Evolutionary conservation across 78 protist species (phyloP).

Genomic region (Chrysochromulina tobinii): DNA sequence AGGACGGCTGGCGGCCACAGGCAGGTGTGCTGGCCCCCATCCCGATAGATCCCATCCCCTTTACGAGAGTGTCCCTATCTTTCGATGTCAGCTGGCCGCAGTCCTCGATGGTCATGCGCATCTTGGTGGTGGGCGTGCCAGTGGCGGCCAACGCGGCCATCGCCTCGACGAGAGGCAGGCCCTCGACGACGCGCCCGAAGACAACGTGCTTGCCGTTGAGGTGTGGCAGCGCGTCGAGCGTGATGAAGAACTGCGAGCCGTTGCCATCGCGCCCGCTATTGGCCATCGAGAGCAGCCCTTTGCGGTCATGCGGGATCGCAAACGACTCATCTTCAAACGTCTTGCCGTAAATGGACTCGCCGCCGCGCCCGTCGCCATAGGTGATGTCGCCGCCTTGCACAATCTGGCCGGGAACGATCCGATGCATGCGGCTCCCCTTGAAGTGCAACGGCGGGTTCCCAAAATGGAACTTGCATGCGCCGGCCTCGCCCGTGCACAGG

Average conservation of each 20-base stretch:
- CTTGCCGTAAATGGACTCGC: slow-evolving; percentile 57
- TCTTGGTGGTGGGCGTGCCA: neutral
- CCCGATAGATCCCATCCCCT: too few relatives aligned
- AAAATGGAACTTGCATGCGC: neutral
- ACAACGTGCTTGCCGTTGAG: slow-evolving; percentile 77
- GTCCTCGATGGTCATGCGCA: neutral
- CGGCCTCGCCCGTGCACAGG: slow-evolving; percentile 68
- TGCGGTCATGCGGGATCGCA: neutral
- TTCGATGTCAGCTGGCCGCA: neutral
- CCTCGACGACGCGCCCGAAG: slow-evolving; percentile 55
- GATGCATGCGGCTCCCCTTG: slow-evolving; percentile 47
- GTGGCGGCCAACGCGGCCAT: neutral
- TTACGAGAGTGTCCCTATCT: too few relatives aligned
- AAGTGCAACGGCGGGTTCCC: slow-evolving; percentile 13
- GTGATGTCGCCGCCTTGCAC: slow-evolving; percentile 72
- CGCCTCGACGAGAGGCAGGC: slow-evolving; percentile 33
- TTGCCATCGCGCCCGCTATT: slow-evolving; percentile 79
- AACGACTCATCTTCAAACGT: slow-evolving; percentile 58
- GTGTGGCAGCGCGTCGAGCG: slow-evolving; percentile 54
- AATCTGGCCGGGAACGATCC: slow-evolving; percentile 46
- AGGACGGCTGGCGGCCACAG: too few relatives aligned
- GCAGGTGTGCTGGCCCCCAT: too few relatives aligned
- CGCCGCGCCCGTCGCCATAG: slow-evolving; percentile 66
- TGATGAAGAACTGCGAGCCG: slow-evolving; percentile 85
- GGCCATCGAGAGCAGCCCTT: slow-evolving; percentile 82